These are phyloP conservation scores for Skeletonema grethae DNA, from an alignment of 108 stramenopile species.

Conservation along the genomic window DNA sequence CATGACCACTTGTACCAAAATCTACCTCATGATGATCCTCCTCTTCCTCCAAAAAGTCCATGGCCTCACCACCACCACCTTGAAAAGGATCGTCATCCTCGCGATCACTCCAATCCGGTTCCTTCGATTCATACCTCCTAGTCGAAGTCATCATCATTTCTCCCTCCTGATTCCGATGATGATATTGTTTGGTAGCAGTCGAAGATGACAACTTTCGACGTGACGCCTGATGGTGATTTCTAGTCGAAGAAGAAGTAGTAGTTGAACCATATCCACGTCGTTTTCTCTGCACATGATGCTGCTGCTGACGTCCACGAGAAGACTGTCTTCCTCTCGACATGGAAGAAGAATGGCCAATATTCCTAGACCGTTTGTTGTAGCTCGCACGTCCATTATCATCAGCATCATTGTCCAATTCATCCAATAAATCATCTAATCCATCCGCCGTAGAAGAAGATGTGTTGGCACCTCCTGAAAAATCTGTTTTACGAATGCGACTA, in stretches of 20 bases:
- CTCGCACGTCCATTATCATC: slow-evolving; percentile 10
- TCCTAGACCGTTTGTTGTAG: neutral
- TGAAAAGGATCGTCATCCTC: slow-evolving; percentile 20
- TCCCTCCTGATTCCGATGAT: slow-evolving; percentile 3
- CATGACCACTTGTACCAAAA: slow-evolving; percentile 18
- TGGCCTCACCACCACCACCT: slow-evolving; percentile 27
- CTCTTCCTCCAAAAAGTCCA: slow-evolving; percentile 3
- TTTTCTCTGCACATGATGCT: neutral
- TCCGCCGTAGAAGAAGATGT: neutral
- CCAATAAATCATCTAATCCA: slow-evolving; percentile 57
- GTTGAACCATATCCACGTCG: neutral
- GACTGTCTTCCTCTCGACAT: neutral
- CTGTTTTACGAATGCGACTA: neutral
- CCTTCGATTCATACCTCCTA: slow-evolving; percentile 16
- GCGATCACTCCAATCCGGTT: slow-evolving; percentile 14
- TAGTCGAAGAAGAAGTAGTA: neutral
- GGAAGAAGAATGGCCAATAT: neutral
- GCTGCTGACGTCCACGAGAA: neutral
- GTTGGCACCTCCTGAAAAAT: slow-evolving; percentile 1
- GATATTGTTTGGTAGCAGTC: neutral
- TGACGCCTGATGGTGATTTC: neutral
- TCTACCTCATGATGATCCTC: slow-evolving; percentile 12
- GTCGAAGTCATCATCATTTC: slow-evolving; percentile 1
- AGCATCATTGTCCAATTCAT: slow-evolving; percentile 47
- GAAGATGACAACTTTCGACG: neutral